Base-by-base conservation (phyloP, 2,329 filamentous ascomycete species). In the Colletotrichum australisinense region DNA sequence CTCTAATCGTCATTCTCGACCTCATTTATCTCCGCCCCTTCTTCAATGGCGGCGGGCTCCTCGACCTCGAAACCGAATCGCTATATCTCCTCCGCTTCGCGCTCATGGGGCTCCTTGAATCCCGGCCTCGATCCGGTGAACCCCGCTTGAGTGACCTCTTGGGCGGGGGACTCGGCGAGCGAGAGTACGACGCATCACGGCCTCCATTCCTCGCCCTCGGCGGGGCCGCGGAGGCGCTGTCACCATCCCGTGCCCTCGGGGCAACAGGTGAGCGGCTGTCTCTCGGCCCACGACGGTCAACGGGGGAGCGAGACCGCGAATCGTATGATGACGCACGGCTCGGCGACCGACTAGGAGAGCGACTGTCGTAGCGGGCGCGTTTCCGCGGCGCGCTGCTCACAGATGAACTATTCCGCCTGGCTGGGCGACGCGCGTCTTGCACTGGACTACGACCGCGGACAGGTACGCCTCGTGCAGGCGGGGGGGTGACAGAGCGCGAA, bases 351-450 rank as follows among this genome's bases (percentile, higher is more conserved):
- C 74, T 74, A 74, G 72, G 72, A 7, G 74, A 73, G 7, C 73
- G 67, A 30, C 73, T 75, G 30, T 64, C 74, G 62, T 74, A 67
- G 42, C 74, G 76, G 28, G 69, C 57, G 55, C 76, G 77, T 69
- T 77, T 78, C 22, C 78, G 76, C 3, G 78, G 79, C 16, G 73
- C 78, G 35, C 76, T 77, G 69, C 81, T 81, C 26, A 78, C 75
- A 1, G 82, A 83, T 2, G 82, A 83, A 76, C 80, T 83, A 72
- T 81, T 82, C 42, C 81, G 78, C 28, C 78, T 73, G 24, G 24
- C 79, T 77, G 60, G 79, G 80, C 72, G 68, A 5, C 67, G 72
- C 19, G 49, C 19, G 3, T 71, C 67, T 22, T 59, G 67, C 26
- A 26, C 60, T 6, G 72, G 72, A 14, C 72, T 63, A 19, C 72